These are phyloP conservation scores for Simmondsia chinensis DNA, from an alignment of 148 eudicot genomes.

Conservation along the genomic window DNA sequence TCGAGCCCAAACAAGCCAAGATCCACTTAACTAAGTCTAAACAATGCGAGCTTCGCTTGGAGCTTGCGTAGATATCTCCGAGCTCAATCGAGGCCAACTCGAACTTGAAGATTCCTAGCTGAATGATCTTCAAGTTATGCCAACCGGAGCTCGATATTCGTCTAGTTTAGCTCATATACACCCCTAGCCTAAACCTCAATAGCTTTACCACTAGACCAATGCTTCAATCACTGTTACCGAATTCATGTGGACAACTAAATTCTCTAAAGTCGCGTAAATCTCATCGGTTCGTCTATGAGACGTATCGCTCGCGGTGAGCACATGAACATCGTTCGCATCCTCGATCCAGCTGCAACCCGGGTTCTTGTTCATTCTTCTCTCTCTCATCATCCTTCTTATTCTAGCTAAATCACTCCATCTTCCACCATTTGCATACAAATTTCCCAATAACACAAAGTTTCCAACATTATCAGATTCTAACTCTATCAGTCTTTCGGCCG, in stretches of 20 bases:
- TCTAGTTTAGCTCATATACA: no score
- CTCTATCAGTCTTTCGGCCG: slow-evolving; percentile 36
- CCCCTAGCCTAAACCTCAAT: no score
- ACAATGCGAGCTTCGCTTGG: no score
- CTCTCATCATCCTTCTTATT: slow-evolving; percentile 32
- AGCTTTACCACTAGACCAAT: no score
- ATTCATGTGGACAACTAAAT: slow-evolving; percentile 25
- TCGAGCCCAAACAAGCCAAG: no score
- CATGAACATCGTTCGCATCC: slow-evolving; percentile 35
- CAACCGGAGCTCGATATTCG: no score
- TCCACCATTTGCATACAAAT: slow-evolving; percentile 42
- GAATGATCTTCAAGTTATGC: no score
- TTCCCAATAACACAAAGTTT: slow-evolving; percentile 46
- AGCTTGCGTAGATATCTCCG: no score
- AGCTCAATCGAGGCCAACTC: no score
- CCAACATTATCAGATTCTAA: slow-evolving; percentile 41
- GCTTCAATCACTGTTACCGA: no score
- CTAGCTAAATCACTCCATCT: slow-evolving; percentile 38
- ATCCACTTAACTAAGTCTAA: no score
- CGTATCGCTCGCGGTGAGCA: slow-evolving; percentile 33
- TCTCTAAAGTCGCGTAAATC: slow-evolving; percentile 23
- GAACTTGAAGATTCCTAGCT: no score
- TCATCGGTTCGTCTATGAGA: slow-evolving; percentile 33
- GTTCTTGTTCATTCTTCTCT: slow-evolving; percentile 25
- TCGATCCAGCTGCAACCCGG: slow-evolving; percentile 68